Evolutionary conservation across 495 filamentous ascomycete genomes (phyloP).

Genomic region (Penicillium robsamsonii): DNA sequence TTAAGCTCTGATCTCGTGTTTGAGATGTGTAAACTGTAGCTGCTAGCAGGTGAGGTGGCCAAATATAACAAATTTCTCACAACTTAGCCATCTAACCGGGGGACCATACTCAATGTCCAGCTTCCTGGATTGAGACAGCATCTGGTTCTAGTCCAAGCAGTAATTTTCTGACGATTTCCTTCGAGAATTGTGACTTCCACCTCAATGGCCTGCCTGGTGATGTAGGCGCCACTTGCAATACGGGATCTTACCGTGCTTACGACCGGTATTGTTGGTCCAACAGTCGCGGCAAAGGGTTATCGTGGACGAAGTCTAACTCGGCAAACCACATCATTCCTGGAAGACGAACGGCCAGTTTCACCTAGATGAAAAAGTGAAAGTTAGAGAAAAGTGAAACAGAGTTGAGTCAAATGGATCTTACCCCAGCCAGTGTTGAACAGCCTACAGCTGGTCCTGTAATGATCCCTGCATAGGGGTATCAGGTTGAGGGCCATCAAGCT

Average conservation of each 20-base stretch:
- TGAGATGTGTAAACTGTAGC: background rate
- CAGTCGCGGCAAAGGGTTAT: background rate
- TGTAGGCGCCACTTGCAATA: background rate
- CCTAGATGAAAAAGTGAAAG: background rate
- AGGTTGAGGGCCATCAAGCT: background rate
- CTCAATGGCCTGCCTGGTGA: background rate
- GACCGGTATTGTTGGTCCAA: background rate
- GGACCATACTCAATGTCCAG: background rate
- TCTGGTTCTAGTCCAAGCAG: background rate
- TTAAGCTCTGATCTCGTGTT: background rate
- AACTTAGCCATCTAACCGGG: background rate
- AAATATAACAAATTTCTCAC: background rate
- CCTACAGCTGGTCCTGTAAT: background rate
- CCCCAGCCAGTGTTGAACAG: background rate
- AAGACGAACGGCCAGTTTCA: background rate
- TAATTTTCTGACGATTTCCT: background rate
- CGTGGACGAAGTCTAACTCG: background rate
- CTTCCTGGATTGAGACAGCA: background rate
- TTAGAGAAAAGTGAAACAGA: background rate
- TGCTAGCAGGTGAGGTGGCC: background rate
- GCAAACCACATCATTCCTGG: background rate
- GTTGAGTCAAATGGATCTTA: background rate
- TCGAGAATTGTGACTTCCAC: constrained; percentile 1
- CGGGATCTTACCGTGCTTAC: background rate
- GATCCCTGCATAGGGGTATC: background rate